Conservation (phyloP, 1,139 yeast genomes). For the Blastobotrys niveus region DNA sequence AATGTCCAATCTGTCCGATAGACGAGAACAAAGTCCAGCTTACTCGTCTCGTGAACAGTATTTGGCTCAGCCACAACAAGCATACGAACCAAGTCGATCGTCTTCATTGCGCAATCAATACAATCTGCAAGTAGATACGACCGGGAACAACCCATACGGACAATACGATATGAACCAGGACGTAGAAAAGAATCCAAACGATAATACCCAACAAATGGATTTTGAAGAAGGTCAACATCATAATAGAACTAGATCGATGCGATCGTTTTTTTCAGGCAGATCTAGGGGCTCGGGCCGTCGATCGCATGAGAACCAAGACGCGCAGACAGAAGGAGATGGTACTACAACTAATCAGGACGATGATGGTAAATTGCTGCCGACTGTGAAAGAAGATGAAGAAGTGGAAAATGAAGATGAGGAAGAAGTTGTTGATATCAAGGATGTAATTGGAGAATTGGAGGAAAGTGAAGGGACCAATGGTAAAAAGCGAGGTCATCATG, state of each 20-base stretch:
- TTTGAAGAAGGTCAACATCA: neutral
- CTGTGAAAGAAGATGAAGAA: conserved; percentile 22
- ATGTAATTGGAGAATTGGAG: conserved; percentile 26
- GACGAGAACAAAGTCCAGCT: neutral
- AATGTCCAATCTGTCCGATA: neutral
- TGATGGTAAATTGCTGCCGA: conserved; percentile 10
- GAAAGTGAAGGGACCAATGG: conserved; percentile 14
- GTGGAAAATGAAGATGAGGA: conserved; percentile 24
- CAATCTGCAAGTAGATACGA: too few species aligned
- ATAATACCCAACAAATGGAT: conserved; percentile 7
- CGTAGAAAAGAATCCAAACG: conserved; percentile 6
- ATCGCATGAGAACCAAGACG: conserved; percentile 8
- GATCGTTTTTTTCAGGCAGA: conserved; percentile 18
- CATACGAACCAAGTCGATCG: conserved; percentile 1
- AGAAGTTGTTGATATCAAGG: conserved; percentile 27
- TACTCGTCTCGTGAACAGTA: neutral
- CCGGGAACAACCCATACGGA: conserved; percentile 2
- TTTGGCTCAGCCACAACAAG: conserved; percentile 2
- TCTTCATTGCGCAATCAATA: neutral
- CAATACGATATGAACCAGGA: conserved; percentile 1
- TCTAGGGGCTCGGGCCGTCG: conserved; percentile 12
- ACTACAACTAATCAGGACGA: conserved; percentile 11
- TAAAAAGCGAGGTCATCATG: conserved; percentile 16
- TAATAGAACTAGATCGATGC: conserved; percentile 13
- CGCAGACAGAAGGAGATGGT: neutral